phyloP scores from a whole-genome alignment of 306 rosid species.

The Cucurbita ficifolia region DNA sequence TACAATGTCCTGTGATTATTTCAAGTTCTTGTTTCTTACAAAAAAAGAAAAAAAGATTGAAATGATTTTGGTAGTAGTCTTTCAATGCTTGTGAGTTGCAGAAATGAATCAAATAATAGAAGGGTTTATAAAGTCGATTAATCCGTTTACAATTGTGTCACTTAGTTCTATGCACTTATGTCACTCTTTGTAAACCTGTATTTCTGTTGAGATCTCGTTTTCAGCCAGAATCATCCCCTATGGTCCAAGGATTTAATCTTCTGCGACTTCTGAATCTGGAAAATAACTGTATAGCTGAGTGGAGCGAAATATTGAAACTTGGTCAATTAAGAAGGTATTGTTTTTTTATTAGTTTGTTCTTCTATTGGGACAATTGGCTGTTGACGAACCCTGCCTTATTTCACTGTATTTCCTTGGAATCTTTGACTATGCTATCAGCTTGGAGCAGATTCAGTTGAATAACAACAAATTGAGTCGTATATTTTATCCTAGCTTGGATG shows the following conservation, averaged over 20 bases:
- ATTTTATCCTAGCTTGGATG: slow-evolving; percentile 37
- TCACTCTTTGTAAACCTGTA: slow-evolving; percentile 2
- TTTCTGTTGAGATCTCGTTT: slow-evolving; percentile 17
- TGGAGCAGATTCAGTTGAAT: slow-evolving; percentile 88
- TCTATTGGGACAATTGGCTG: not conserved
- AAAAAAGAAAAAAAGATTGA: not conserved
- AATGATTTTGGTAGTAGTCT: not conserved
- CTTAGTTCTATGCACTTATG: slow-evolving; percentile 1
- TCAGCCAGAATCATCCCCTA: slow-evolving; percentile 50
- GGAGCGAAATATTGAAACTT: slow-evolving; percentile 74
- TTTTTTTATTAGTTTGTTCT: not conserved
- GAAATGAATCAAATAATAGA: not conserved
- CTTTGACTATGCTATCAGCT: slow-evolving; percentile 40
- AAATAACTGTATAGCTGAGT: slow-evolving; percentile 59
- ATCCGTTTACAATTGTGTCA: not conserved
- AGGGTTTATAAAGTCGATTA: not conserved
- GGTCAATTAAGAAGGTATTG: slow-evolving; percentile 62
- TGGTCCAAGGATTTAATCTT: slow-evolving; percentile 69
- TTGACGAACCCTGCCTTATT: not conserved
- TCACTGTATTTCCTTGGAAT: slow-evolving; percentile 14
- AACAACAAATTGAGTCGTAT: slow-evolving; percentile 57
- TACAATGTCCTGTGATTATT: not conserved
- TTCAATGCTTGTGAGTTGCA: not conserved
- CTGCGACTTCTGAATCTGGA: slow-evolving; percentile 84
- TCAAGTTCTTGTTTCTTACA: not conserved